A percentile compares a stretch with the other conserved stretches of the same genome.
Evolutionary conservation across 495 filamentous ascomycete genomes (phyloP).

Genomic region (Penicillium cinerascens): DNA sequence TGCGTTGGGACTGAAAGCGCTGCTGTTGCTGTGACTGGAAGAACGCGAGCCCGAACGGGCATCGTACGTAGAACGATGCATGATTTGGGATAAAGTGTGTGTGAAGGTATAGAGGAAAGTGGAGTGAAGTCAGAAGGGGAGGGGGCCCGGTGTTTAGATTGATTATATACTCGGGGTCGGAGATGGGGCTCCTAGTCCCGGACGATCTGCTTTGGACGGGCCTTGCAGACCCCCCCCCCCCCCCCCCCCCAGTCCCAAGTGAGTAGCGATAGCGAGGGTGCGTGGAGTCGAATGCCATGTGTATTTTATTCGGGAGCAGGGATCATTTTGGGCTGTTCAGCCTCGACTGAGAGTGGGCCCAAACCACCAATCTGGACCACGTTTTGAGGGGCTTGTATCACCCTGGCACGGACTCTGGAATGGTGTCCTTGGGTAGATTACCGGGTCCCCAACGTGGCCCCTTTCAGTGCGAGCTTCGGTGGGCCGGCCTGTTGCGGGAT

Average conservation of each 20-base stretch:
- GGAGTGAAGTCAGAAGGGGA: not conserved
- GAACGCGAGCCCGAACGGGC: slow-evolving; percentile 49
- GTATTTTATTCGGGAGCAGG: not conserved
- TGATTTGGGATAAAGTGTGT: not conserved
- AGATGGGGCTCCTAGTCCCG: slow-evolving; percentile 26
- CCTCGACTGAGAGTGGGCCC: slow-evolving; percentile 7
- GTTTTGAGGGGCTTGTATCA: slow-evolving; percentile 9
- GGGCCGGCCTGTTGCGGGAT: slow-evolving; percentile 4
- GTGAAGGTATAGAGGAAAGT: not conserved
- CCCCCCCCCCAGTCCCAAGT: slow-evolving; percentile 1
- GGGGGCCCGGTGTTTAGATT: slow-evolving; percentile 11
- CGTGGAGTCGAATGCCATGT: slow-evolving; percentile 20
- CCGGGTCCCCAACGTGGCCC: not conserved
- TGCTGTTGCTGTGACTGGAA: slow-evolving; percentile 74
- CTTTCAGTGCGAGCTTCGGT: not conserved
- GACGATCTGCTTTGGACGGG: slow-evolving; percentile 29
- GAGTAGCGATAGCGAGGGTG: slow-evolving; percentile 25
- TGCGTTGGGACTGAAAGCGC: slow-evolving; percentile 93
- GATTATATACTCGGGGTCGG: slow-evolving; percentile 31
- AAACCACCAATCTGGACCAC: slow-evolving; percentile 18
- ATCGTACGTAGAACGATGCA: slow-evolving; percentile 40
- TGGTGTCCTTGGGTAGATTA: not conserved
- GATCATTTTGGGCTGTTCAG: slow-evolving; percentile 18
- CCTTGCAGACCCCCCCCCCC: slow-evolving; percentile 29
- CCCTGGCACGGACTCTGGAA: not conserved